Conservation (phyloP, 2,329 filamentous ascomycete genomes). For the Xenoacremonium recifei region DNA sequence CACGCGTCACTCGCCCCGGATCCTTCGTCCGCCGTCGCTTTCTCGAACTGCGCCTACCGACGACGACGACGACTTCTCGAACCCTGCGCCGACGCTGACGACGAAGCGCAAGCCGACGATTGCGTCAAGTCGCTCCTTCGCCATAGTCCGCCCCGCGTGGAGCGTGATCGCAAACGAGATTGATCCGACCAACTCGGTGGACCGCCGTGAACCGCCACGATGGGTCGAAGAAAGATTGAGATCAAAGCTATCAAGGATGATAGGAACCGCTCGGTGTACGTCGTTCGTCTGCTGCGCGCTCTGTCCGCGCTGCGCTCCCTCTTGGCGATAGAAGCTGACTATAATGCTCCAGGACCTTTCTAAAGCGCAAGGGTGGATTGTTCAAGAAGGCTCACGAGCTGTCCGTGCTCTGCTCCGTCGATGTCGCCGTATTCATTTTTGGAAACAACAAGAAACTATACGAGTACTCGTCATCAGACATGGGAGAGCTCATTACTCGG, state of each 20-base stretch:
- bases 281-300: constrained; percentile 16
- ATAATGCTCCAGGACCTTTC: constrained; percentile 69
- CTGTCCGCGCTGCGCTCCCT: neutral
- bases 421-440: constrained; percentile 98
- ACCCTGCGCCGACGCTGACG: neutral
- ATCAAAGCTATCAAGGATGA: constrained; percentile 99
- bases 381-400: constrained; percentile 99
- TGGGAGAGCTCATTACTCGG: constrained; percentile 83
- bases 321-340: constrained; percentile 14
- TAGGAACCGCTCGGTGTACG: constrained; percentile 95
- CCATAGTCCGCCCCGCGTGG: constrained; percentile 17
- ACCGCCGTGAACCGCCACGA: constrained; percentile 40
- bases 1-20: neutral
- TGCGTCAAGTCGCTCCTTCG: constrained; percentile 13
- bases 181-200: constrained; percentile 5
- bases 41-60: neutral
- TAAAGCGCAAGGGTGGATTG: constrained; percentile 96
- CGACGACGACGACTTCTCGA: neutral
- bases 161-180: constrained; percentile 18
- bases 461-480: constrained; percentile 93
- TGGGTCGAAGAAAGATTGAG: constrained; percentile 99
- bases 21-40: neutral
- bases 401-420: constrained; percentile 95
- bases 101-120: constrained; percentile 2
- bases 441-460: constrained; percentile 99